Percentiles rank a stretch among this genome's conserved stretches.
Conservation (phyloP, 176 grass and related monocot genomes). For the Tillandsia leiboldiana region DNA sequence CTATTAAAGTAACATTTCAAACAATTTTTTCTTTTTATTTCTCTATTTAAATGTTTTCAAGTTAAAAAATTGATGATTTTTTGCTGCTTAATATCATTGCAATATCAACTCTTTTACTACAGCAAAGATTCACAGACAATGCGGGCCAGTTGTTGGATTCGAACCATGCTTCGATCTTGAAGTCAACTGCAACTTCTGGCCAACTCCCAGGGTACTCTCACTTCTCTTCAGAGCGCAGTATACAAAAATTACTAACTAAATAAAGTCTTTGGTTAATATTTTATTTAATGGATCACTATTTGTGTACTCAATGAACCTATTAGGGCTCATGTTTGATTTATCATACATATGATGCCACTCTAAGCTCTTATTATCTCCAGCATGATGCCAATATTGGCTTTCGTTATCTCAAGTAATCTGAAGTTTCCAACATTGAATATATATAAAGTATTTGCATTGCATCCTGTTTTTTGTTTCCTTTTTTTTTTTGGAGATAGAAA, state of each 20-base stretch:
- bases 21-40: background rate
- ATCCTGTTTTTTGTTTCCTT: background rate
- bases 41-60: background rate
- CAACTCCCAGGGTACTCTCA: constrained; percentile 42
- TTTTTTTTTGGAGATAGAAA: background rate
- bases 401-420: no score
- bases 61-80: constrained; percentile 1
- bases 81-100: background rate
- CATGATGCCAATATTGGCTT: no score
- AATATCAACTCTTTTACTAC: constrained; percentile 15
- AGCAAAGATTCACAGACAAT: constrained; percentile 44
- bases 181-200: constrained; percentile 33
- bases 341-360: no score
- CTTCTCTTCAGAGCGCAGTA: background rate
- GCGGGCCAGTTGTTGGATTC: constrained; percentile 44
- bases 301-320: no score
- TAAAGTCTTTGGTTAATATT: no score
- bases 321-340: no score
- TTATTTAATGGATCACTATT: no score
- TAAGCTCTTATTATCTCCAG: no score
- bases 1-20: constrained; percentile 28
- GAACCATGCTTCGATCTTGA: constrained; percentile 38
- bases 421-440: no score
- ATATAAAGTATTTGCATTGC: background rate
- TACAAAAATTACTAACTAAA: background rate